Percentiles rank a stretch among this genome's conserved stretches.
Conservation (phyloP, 73 alveolate genomes). For the Urostyla sp. region DNA sequence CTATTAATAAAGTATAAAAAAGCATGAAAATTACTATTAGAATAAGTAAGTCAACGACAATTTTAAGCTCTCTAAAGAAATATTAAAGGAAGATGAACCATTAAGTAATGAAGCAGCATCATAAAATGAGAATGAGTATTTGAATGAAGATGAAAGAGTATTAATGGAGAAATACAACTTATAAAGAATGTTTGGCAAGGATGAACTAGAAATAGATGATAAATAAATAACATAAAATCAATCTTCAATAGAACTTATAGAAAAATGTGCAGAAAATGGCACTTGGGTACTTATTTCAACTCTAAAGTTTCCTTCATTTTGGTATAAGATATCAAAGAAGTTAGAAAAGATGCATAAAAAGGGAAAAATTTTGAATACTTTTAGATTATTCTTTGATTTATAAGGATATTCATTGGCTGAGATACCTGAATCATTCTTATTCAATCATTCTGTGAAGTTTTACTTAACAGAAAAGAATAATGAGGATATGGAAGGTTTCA, state of each 20-base stretch:
- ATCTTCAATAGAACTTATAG: conserved; percentile 62
- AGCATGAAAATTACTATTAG: conserved; percentile 42
- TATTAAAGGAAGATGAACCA: background rate
- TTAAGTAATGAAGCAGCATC: conserved; percentile 49
- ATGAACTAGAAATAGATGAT: conserved; percentile 76
- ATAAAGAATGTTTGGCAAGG: conserved; percentile 63
- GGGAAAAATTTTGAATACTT: conserved; percentile 65
- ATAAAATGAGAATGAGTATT: background rate
- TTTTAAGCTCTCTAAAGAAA: background rate
- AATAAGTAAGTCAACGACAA: conserved; percentile 61
- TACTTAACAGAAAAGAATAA: conserved; percentile 70
- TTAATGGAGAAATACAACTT: conserved; percentile 19
- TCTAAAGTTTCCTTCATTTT: conserved; percentile 74
- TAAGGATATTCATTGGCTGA: conserved; percentile 73
- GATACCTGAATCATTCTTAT: conserved; percentile 74
- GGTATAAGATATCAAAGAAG: conserved; percentile 61
- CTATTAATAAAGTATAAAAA: conserved; percentile 54
- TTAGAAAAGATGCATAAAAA: conserved; percentile 61
- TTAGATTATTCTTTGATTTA: conserved; percentile 78
- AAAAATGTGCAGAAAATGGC: conserved; percentile 86
- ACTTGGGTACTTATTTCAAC: conserved; percentile 86
- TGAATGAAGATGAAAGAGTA: conserved; percentile 46
- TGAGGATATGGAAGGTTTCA: conserved; percentile 75
- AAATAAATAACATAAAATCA: conserved; percentile 53
- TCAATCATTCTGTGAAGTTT: conserved; percentile 70